Conservation (phyloP, 352 stramenopile genomes). For the Phytophthora aleatoria region DNA sequence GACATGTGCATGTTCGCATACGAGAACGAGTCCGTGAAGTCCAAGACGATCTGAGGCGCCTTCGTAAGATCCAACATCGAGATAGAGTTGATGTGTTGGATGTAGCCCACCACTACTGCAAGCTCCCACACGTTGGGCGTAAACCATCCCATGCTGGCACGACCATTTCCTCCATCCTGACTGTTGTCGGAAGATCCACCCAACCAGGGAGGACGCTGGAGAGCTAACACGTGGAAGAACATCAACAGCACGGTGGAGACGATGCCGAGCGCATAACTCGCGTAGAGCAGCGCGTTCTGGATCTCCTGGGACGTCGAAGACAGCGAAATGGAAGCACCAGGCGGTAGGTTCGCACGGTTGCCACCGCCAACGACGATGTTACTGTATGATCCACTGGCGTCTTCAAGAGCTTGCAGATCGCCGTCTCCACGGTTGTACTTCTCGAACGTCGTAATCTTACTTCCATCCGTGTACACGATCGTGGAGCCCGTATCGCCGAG, state of each 20-base stretch:
- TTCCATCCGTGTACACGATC: conserved; percentile 46
- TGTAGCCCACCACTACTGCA: conserved; percentile 59
- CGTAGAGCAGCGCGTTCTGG: conserved; percentile 57
- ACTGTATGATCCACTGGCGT: conserved; percentile 32
- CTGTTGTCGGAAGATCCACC: conserved; percentile 22
- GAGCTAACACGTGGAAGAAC: conserved; percentile 61
- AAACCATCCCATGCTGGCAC: conserved; percentile 41
- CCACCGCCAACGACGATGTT: conserved; percentile 52
- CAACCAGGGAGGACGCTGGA: conserved; percentile 51
- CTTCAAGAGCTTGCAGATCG: conserved; percentile 18
- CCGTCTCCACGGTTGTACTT: conserved; percentile 40
- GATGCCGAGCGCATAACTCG: conserved; percentile 54
- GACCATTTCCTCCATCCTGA: conserved; percentile 24
- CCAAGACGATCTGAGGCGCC: conserved; percentile 72
- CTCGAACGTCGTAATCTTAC: conserved; percentile 38
- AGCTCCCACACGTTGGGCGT: conserved; percentile 76
- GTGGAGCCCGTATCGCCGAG: conserved; percentile 37
- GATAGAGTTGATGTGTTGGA: conserved; percentile 74
- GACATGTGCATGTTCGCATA: conserved; percentile 67
- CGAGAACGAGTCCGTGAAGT: conserved; percentile 80
- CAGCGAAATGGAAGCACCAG: conserved; percentile 62
- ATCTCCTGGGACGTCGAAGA: conserved; percentile 45
- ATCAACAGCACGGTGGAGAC: conserved; percentile 52
- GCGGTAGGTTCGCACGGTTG: conserved; percentile 53
- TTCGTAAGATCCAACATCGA: conserved; percentile 79